Evolutionary conservation across 2,329 filamentous ascomycete genomes (phyloP), one percentile per base, ranked within the genome.

Genomic region (Sarocladiaceae sp.): DNA sequence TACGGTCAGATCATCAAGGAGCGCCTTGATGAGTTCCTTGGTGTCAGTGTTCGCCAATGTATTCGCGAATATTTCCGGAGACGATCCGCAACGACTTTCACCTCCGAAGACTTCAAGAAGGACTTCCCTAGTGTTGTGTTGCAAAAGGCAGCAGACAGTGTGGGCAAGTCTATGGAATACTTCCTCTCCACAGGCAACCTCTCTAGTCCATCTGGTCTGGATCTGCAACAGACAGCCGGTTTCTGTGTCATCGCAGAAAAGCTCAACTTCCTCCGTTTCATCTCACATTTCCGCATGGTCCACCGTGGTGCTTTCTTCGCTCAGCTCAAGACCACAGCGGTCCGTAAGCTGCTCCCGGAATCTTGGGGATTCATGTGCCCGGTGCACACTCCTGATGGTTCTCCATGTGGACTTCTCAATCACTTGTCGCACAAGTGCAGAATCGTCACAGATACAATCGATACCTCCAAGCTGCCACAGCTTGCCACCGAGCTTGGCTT

Each of bases 251-350:
- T 97, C 50, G 94, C 94, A 2, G 94, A 99, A 68, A 97, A 97
- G 78, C 93, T 99, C 66, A 99, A 99, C 74, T 99, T 97, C 68
- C 84, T 96, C 64, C 90, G 94, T 62, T 99, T 97, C 74, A 96
- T 99, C 73, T 94, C 90, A 69, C 94, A 99, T 70, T 99, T 99
- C 80, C 88, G 94, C 59, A 97, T 97, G 91, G 90, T 99, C 53
- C 94, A 99, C 74, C 85, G 94, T 84, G 94, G 94, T 77, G 94
- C 90, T 66, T 99, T 99, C 80, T 99, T 99, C 68, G 94, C 94
- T 3, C 90, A 97, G 67, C 73, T 99, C 58, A 97, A 97, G 73
- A 99, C 94, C 0, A 99, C 94, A 0, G 94, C 94, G 0, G 94
- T 99, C 49, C 84, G 94, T 74, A 99, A 97, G 70, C 76, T 99